Conservation (phyloP, 2,329 filamentous ascomycete species). For the Aspergillus sp. region DNA sequence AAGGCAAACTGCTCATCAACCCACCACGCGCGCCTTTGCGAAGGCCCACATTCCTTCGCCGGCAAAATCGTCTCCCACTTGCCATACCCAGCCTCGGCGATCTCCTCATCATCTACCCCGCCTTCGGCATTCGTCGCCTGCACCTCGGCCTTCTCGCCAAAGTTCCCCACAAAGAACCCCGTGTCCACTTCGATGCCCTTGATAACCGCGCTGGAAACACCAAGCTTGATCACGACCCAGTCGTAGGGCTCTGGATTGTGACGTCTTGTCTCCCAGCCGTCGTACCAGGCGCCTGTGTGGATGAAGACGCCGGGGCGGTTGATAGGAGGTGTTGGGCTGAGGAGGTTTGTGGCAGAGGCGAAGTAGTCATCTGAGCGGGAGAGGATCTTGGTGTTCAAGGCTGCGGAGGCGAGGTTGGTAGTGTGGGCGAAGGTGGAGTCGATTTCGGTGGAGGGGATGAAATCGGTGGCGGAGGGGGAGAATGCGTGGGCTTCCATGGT, state of each 20-base stretch:
- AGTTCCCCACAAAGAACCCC: conserved; percentile 40
- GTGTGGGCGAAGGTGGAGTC: conserved; percentile 50
- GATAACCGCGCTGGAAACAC: conserved; percentile 40
- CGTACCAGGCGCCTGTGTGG: conserved; percentile 57
- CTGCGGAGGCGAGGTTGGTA: conserved; percentile 41
- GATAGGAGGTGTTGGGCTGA: conserved; percentile 50
- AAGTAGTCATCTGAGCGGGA: conserved; percentile 57
- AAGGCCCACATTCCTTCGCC: conserved; percentile 32
- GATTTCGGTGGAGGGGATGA: conserved; percentile 44
- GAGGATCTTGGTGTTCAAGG: conserved; percentile 49
- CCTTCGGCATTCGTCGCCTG: conserved; percentile 27
- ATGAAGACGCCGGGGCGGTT: conserved; percentile 53
- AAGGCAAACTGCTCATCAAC: conserved; percentile 18
- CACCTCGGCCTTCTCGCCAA: conserved; percentile 37
- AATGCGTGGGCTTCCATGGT: not conserved
- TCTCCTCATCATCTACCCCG: conserved; percentile 19
- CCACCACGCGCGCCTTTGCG: conserved; percentile 38
- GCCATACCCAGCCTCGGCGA: conserved; percentile 26
- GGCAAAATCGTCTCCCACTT: conserved; percentile 37
- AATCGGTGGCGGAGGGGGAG: conserved; percentile 2
- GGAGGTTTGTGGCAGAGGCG: conserved; percentile 53
- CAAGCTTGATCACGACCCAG: conserved; percentile 54
- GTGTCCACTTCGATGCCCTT: conserved; percentile 42
- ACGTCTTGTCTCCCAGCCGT: conserved; percentile 58
- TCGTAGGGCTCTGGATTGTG: conserved; percentile 54